Evolutionary conservation across 1,284 basidiomycete species (phyloP), one percentile per base, ranked within the genome.

Genomic region (Cryptococcus maquisensis): DNA sequence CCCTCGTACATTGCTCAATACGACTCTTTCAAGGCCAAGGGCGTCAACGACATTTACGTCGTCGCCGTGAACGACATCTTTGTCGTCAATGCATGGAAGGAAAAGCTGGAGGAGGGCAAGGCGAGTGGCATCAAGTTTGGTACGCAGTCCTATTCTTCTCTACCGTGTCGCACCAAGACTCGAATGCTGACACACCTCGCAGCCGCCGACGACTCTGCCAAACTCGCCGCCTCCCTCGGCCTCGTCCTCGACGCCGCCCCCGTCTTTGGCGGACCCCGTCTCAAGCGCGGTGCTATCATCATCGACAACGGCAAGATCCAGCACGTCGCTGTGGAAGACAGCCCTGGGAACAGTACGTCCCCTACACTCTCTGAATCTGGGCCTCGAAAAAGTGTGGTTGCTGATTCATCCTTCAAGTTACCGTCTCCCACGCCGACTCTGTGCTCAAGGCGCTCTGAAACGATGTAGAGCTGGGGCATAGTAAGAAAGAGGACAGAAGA

Each of bases 51-150:
- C 57, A 81, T 89, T 62, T 87, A 83, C 66, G 79, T 88, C 54
- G 78, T 88, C 45, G 77, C 82, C 16, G 84, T 88, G 46, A 88
- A 88, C 71, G 86, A 88, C 69, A 80, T 80, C 13, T 88, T 86
- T 60, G 76, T 75, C 52, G 62, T 74, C 47, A 73, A 77, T 63
- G 86, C 87, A 4, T 89, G 86, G 86, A 86, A 86, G 69, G 79
- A 84, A 59, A 77, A 82, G 51, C 77, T 88, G 41, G 81, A 82
- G 3, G 55, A 60, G 43, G 64, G 59, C 18, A 68, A 63, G 49
- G 50, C 54, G 16, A 52, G 57, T 43, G 54, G 42, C 16, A 60
- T 77, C 57, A 68, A 74, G 60, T 76, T 72, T 53, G 70, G 73
- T 74, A 43, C 45, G 73, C 52, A 6, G 23, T 9, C 32, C 53